Evolutionary conservation across 2,329 filamentous ascomycete genomes (phyloP), one percentile per base, ranked within the genome.

Genomic region (Leptographium galeiforme): DNA sequence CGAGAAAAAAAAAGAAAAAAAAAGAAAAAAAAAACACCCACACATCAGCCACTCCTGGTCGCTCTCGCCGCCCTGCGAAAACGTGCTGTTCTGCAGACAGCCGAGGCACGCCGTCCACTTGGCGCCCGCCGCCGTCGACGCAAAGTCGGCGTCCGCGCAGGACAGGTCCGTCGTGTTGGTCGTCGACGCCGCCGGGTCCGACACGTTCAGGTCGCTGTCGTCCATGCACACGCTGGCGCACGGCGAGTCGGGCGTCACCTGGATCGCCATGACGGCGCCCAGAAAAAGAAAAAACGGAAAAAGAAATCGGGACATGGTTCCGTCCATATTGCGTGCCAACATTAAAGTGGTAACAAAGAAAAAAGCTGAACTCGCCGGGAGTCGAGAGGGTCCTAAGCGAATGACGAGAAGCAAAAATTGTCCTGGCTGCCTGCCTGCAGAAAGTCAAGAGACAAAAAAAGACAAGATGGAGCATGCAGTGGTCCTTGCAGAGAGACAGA

Each of bases 11-110:
- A 47, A 52, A 14, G 13, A 8, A 14, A 47, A 52, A 14, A 12
- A 8, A n/a, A 36, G 18, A 3, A 33, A 14, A 47, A 52, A 14
- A 12, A 8, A 19, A 5, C n/a, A 66, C 76, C 65, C 69, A 79
- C 76, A 78, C 45, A 79, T 59, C 56, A 79, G 79, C 76, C 76
- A 79, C 48, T 68, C 67, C 56, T 76, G 74, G 57, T 80, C 77
- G 53, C 64, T 78, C 63, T 79, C 75, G 8, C 55, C 54, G 1
- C 70, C 74, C 39, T 72, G 65, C 3, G 66, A 61, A 56, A 71
- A 77, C 11, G 67, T 68, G 63, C 76, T 79, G 33, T 69, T 70
- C 60, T 79, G 72, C 33, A 80, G 65, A 60, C 77, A 80, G 40
- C 63, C 70, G 62, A 79, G 66, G 60, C 77, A 80, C 14, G 63